phyloP scores from a whole-genome alignment of 306 rosid species.

The Hippophae tibetana region DNA sequence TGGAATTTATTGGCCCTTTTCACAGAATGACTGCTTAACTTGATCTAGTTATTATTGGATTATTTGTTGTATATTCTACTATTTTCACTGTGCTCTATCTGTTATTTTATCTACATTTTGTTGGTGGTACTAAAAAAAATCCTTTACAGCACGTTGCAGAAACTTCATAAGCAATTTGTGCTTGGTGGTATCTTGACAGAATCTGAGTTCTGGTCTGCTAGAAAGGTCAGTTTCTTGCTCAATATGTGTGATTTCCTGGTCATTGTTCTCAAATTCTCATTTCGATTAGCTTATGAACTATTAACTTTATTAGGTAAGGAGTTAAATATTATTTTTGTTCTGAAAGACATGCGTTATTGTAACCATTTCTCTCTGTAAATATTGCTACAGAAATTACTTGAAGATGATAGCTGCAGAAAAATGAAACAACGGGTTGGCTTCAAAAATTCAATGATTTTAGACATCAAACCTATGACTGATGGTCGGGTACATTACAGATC shows the following conservation, averaged over 20 bases:
- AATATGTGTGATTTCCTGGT: too few relatives aligned
- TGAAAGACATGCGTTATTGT: slow-evolving; percentile 5
- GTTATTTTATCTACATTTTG: background rate
- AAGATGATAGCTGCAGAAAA: slow-evolving; percentile 55
- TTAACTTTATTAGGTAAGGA: too few relatives aligned
- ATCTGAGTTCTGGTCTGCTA: slow-evolving; percentile 95
- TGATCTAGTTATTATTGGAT: slow-evolving; percentile 12
- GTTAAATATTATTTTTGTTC: background rate
- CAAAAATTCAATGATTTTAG: slow-evolving; percentile 83
- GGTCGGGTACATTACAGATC: slow-evolving; percentile 65
- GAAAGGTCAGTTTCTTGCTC: slow-evolving; percentile 40
- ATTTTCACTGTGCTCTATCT: background rate
- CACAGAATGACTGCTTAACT: background rate
- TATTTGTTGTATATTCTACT: background rate
- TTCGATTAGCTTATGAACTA: too few relatives aligned
- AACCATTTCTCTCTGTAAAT: slow-evolving; percentile 9
- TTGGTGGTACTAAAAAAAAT: slow-evolving; percentile 21
- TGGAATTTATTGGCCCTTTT: background rate
- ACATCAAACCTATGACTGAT: slow-evolving; percentile 78
- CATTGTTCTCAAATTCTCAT: too few relatives aligned
- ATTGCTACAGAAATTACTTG: slow-evolving; percentile 63
- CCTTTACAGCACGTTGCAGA: slow-evolving; percentile 71
- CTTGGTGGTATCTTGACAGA: slow-evolving; percentile 78
- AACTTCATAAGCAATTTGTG: slow-evolving; percentile 83
- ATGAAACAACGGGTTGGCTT: slow-evolving; percentile 74